These are phyloP conservation scores for Suaeda aralocaspica DNA, from an alignment of 148 eudicot genomes.

Conservation along the genomic window DNA sequence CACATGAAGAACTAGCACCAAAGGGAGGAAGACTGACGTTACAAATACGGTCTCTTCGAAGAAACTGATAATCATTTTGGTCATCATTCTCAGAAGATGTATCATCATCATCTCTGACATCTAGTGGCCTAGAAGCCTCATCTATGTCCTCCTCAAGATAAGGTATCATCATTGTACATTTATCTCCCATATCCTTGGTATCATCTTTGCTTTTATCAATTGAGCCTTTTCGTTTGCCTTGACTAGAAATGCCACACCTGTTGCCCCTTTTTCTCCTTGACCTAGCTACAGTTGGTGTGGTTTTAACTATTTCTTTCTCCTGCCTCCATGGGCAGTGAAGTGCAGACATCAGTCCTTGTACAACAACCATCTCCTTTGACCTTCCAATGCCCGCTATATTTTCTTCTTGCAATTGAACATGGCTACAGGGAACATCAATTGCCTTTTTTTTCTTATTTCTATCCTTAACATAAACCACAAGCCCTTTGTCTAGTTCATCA, in stretches of 20 bases:
- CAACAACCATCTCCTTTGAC: conserved; percentile 25
- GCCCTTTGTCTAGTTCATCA: conserved; percentile 20
- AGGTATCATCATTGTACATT: conserved; percentile 24
- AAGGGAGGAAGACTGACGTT: conserved; percentile 44
- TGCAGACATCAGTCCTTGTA: conserved; percentile 49
- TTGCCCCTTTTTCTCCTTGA: conserved; percentile 26
- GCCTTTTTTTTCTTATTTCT: conserved; percentile 25
- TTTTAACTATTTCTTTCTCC: conserved; percentile 19
- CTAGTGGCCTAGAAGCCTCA: conserved; percentile 8
- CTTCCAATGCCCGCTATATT: conserved; percentile 11
- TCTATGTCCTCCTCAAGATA: conserved; percentile 11
- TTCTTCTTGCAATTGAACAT: conserved; percentile 9
- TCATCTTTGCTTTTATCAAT: conserved; percentile 14
- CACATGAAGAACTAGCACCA: conserved; percentile 39
- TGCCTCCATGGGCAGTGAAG: conserved; percentile 31
- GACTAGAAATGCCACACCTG: conserved; percentile 18
- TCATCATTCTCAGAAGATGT: conserved; percentile 20
- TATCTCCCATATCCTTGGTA: conserved; percentile 9
- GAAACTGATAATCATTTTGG: conserved; percentile 25
- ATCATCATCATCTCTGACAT: conserved; percentile 18
- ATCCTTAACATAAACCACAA: conserved; percentile 30
- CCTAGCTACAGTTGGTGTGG: conserved; percentile 12
- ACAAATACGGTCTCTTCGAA: conserved; percentile 12
- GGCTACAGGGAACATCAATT: conserved; percentile 10
- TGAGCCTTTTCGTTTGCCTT: conserved; percentile 22